A percentile compares a stretch with the other conserved stretches of the same genome.
phyloP scores from a whole-genome alignment of 768 basidiomycete species.

The Dioszegia hungarica region DNA sequence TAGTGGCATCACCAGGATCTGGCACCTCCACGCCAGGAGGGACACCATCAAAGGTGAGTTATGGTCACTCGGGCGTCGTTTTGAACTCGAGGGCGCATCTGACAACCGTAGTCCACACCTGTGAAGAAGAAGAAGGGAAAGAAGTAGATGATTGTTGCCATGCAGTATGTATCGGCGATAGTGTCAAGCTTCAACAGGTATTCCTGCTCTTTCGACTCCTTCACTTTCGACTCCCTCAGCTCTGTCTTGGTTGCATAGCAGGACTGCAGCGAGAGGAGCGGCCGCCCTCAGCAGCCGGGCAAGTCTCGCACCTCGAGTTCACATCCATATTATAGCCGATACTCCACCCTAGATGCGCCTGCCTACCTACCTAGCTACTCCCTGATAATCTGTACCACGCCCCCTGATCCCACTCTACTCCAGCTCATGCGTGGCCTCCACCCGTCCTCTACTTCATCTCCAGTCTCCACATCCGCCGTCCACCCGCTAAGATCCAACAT shows the following conservation, averaged over 20 bases:
- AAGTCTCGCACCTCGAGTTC: too few species aligned
- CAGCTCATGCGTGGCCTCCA: conserved; percentile 25
- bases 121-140: conserved; percentile 45
- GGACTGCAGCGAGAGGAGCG: too few species aligned
- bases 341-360: too few species aligned
- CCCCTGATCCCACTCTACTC: conserved; percentile 19
- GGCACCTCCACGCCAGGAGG: conserved; percentile 7
- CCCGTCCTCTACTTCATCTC: conserved; percentile 8
- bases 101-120: conserved; percentile 15
- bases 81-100: not conserved
- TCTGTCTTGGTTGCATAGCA: too few species aligned
- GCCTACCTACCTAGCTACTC: not conserved
- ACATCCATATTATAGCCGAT: too few species aligned
- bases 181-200: too few species aligned
- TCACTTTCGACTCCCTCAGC: too few species aligned
- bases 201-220: too few species aligned
- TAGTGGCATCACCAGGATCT: conserved; percentile 6
- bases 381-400: conserved; percentile 10
- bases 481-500: conserved; percentile 64
- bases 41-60: conserved; percentile 23
- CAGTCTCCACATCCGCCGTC: conserved; percentile 59
- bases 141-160: conserved; percentile 24
- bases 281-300: too few species aligned
- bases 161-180: too few species aligned
- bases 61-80: not conserved